Base-by-base conservation (phyloP, 106 monocot species). In the Dactylorhiza incarnata region DNA sequence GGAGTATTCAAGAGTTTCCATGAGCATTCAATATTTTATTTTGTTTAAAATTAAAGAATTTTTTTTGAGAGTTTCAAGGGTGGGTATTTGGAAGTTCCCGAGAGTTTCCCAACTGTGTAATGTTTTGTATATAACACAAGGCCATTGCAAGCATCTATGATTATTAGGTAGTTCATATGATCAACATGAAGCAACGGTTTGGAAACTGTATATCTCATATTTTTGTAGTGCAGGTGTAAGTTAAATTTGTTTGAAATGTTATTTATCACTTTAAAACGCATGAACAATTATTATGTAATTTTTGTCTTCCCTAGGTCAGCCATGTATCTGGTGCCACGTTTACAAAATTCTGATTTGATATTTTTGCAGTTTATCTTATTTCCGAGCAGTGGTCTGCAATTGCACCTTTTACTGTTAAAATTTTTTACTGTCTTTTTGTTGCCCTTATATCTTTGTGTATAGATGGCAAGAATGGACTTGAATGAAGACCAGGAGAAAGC, bases 391-490 rank as follows among this genome's bases (percentile, higher is more conserved):
- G 5, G 15, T 11, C 9, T 72, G 72, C 8, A 72, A 48, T 29
- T 71, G 46, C 4, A n/a, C 7, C 9, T 19, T 19, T 47, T 71
- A 7, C 44, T 47, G 47, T 73, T 51, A 72, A 65, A 16, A n/a
- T n/a, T 22, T 66, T 7, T 43, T 46, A 71, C 25, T 4, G 11
- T 37, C 3, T 44, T 76, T 17, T 65, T 14, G 71, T 8, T 63
- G 49, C 16, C 45, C 49, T 49, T 62, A 16, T 53, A 65, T 29
- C 65, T 65, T 25, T 46, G 55, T 24, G 24, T 84, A 5, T 81
- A 99, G 94, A 99, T 94, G 94, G 91, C 94, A 75, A 99, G 94
- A 80, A 87, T 97, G 93, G 97, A 97, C 75, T 80, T 97, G 74
- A 87, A 87, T 86, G 93, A 89, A 25, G 97, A 99, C 4, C 87